Conservation (phyloP, 306 rosid species). For the Abrus precatorius region DNA sequence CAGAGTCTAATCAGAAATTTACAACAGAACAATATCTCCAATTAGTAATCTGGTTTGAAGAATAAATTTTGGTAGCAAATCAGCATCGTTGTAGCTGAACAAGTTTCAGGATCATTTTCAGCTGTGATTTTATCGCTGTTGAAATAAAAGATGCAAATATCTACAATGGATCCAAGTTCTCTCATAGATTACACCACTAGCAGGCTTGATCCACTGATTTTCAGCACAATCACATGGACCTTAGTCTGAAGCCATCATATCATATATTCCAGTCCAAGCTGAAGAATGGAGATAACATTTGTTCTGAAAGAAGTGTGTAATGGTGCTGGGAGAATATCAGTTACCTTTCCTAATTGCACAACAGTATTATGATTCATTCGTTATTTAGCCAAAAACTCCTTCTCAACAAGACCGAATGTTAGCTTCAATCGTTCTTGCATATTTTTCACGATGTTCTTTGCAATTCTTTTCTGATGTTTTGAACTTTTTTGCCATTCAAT, state of each 20-base stretch:
- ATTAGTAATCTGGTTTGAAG: constrained; percentile 34
- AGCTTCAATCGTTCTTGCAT: constrained; percentile 64
- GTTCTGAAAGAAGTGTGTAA: constrained; percentile 30
- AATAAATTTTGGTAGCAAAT: background rate
- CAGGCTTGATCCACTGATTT: constrained; percentile 6
- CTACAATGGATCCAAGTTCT: constrained; percentile 1
- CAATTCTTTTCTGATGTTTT: constrained; percentile 77
- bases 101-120: background rate
- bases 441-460: constrained; percentile 77
- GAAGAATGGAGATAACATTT: constrained; percentile 37
- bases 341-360: constrained; percentile 36
- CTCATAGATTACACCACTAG: background rate
- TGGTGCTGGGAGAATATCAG: constrained; percentile 24
- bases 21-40: constrained; percentile 41
- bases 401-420: constrained; percentile 68
- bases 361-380: constrained; percentile 7
- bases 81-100: constrained; percentile 19
- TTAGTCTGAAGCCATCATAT: constrained; percentile 11
- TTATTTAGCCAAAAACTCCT: constrained; percentile 65
- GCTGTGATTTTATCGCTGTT: constrained; percentile 19
- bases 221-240: constrained; percentile 14
- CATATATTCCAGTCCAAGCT: constrained; percentile 32
- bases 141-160: constrained; percentile 10
- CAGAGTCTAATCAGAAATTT: constrained; percentile 36
- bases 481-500: constrained; percentile 92